Base-by-base conservation (phyloP, 208 protist species). In the Tetramitus jugosus region DNA sequence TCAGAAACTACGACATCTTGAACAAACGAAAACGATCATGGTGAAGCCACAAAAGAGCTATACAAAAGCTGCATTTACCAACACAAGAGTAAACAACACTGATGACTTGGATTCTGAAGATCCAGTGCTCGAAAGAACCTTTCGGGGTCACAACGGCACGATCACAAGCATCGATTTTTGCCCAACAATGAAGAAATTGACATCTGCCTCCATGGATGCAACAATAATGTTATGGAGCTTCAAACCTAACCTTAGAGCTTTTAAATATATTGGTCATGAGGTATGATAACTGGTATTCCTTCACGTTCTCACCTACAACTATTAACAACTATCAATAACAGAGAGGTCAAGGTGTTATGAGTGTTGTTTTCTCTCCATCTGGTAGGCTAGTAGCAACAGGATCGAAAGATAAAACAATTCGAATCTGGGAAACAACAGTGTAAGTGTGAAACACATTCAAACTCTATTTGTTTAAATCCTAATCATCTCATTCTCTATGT, bases 221-320 rank as follows among this genome's bases (percentile, higher is more conserved):
- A 81, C 80, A 20, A 82, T 94, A 0, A 91, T 93, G 62, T n/a
- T 94, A 53, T 95, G 92, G 91, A 89, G 91, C 78, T 76, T 85
- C 35, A 84, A 85, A 56, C 69, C 86, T 35, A 90, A 85, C 3
- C 82, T 86, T 0, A 87, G 92, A 33, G 87, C 92, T 3, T 86
- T 92, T 42, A 88, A 91, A 35, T 90, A 90, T 56, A 49, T 84
- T 17, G 88, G 88, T 39, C 65, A 71, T 49, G 65, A 71, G 26
- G 49, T 56, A 26, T 26, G 49, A 26, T 56, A 56, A 26, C 10
- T 26, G 20, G 10, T 56, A 26, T 10, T 56, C 14, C 49, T 10
- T 56, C n/a, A n/a, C n/a, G n/a, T n/a, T n/a, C n/a, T n/a, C n/a
- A n/a, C n/a, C n/a, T n/a, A n/a, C n/a, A n/a, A n/a, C n/a, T n/a